These are phyloP conservation scores for Paramecium caudatum DNA, from an alignment of 73 alveolate genomes.

Conservation along the genomic window DNA sequence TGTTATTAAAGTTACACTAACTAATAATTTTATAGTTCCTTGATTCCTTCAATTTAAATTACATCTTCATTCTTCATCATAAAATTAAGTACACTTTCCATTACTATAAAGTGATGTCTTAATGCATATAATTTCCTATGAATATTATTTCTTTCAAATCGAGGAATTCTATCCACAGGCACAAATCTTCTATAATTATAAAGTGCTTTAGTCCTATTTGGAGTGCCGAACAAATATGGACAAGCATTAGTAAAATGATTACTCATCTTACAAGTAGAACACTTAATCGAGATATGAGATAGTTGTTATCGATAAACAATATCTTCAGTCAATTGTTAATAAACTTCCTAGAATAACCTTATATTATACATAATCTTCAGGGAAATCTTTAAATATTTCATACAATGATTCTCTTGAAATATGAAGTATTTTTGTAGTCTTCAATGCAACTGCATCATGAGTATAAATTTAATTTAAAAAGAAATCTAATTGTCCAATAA, in stretches of 20 bases:
- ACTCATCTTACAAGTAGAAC: neutral
- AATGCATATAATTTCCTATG: neutral
- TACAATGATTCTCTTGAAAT: neutral
- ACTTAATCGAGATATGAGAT: neutral
- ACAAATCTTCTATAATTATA: neutral
- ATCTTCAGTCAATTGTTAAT: neutral
- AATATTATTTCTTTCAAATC: neutral
- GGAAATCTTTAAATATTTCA: neutral
- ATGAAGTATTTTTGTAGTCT: neutral
- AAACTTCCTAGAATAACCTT: neutral
- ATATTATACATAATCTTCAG: neutral
- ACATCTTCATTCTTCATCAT: conserved; percentile 40
- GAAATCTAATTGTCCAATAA: conserved; percentile 34
- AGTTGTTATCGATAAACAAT: neutral
- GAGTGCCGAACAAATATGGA: conserved; percentile 6
- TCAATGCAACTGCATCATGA: neutral
- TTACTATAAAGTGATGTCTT: neutral
- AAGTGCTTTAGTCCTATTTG: neutral
- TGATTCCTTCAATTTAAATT: conserved; percentile 1
- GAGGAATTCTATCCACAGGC: neutral
- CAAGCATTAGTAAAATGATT: neutral
- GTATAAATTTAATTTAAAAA: neutral
- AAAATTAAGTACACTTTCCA: conserved; percentile 1
- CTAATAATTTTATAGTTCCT: neutral
- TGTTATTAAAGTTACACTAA: neutral